Conservation (phyloP, 140 eudicot genomes). For the Bidens hawaiensis region DNA sequence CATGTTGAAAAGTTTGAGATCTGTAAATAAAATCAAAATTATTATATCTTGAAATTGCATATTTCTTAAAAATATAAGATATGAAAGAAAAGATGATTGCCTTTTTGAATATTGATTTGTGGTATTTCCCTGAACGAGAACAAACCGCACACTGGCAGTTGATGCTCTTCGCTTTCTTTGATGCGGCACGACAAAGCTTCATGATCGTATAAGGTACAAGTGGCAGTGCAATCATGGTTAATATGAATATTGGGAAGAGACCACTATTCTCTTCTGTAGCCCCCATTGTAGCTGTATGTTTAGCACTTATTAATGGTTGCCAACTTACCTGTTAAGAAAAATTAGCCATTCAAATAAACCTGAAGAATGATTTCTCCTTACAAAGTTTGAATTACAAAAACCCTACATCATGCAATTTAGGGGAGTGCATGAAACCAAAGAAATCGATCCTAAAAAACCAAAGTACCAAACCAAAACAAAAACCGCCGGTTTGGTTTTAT, state of each 20-base stretch:
- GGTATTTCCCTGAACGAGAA: slow-evolving; percentile 75
- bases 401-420: background rate
- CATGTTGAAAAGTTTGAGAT: slow-evolving; percentile 66
- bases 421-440: too few species aligned
- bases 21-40: slow-evolving; percentile 35
- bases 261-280: slow-evolving; percentile 76
- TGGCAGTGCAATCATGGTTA: slow-evolving; percentile 81
- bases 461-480: too few species aligned
- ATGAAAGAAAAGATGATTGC: slow-evolving; percentile 26
- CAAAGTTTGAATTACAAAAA: slow-evolving; percentile 3
- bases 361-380: background rate
- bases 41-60: background rate
- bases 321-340: slow-evolving; percentile 27
- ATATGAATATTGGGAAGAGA: slow-evolving; percentile 80
- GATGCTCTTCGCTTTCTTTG: slow-evolving; percentile 65
- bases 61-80: slow-evolving; percentile 1
- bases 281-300: slow-evolving; percentile 47
- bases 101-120: slow-evolving; percentile 62
- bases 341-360: background rate
- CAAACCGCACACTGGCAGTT: slow-evolving; percentile 81
- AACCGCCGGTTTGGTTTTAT: too few species aligned
- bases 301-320: background rate
- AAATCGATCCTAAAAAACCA: too few species aligned
- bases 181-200: slow-evolving; percentile 73
- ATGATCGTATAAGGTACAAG: slow-evolving; percentile 87